Percentiles rank a stretch among this genome's conserved stretches.
These are phyloP conservation scores for Coccomyxa sp. DNA, from an alignment of 139 green algal species.

Conservation along the genomic window DNA sequence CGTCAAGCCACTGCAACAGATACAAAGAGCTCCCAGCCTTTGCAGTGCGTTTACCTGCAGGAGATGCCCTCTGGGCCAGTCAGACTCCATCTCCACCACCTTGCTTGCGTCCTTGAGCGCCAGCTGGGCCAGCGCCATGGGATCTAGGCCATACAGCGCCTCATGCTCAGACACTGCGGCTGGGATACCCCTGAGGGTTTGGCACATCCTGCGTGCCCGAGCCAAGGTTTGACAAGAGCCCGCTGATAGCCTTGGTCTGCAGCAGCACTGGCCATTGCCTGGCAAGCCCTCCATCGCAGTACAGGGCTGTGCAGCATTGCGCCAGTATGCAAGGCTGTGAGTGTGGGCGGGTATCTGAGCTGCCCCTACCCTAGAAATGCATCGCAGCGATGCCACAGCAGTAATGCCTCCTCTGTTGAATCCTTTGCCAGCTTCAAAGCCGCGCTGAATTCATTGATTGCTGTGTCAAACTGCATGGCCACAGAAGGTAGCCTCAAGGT, in stretches of 20 bases:
- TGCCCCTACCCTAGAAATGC: constrained; percentile 31
- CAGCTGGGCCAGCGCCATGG: constrained; percentile 51
- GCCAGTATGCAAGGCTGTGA: not conserved
- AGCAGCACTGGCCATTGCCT: too few relatives aligned
- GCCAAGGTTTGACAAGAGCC: too few relatives aligned
- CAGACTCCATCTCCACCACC: constrained; percentile 23
- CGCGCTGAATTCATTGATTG: constrained; percentile 8
- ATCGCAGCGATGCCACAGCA: constrained; percentile 32
- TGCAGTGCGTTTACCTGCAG: too few relatives aligned
- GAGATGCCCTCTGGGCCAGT: too few relatives aligned
- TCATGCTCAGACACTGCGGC: constrained; percentile 46
- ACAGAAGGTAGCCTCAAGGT: too few relatives aligned
- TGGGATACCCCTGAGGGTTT: constrained; percentile 29
- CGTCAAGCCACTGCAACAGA: too few relatives aligned
- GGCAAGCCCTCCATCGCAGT: too few relatives aligned
- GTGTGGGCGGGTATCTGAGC: not conserved
- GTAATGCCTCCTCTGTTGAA: constrained; percentile 9
- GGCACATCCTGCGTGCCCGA: constrained; percentile 29
- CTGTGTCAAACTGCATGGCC: constrained; percentile 16
- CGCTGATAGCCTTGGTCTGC: too few relatives aligned
- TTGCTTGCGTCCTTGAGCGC: constrained; percentile 52
- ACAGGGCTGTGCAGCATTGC: too few relatives aligned
- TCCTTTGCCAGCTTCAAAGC: constrained; percentile 12
- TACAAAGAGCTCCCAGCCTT: too few relatives aligned
- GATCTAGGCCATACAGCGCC: constrained; percentile 68